Percentiles rank a stretch among this genome's conserved stretches.
Conservation (phyloP, 2,329 filamentous ascomycete species). For the Botrytis hyacinthi region DNA sequence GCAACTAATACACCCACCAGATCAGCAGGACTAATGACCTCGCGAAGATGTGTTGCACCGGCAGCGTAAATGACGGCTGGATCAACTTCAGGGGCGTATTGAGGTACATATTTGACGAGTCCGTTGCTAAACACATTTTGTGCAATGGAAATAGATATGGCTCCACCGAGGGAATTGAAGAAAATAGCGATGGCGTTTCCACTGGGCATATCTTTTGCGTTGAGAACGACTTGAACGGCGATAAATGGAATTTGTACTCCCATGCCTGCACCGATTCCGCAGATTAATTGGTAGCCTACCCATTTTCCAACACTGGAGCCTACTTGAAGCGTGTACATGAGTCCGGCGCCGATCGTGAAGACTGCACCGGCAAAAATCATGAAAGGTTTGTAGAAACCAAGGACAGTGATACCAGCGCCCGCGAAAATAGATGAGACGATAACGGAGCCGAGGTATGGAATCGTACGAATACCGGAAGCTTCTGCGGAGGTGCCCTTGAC, state of each 20-base stretch:
- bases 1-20: conserved; percentile 43
- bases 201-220: conserved; percentile 51
- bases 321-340: conserved; percentile 43
- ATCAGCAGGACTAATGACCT: conserved; percentile 37
- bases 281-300: conserved; percentile 54
- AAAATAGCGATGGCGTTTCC: conserved; percentile 58
- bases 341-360: conserved; percentile 45
- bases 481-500: conserved; percentile 44
- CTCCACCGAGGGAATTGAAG: conserved; percentile 57
- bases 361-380: conserved; percentile 47
- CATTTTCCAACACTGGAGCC: conserved; percentile 47
- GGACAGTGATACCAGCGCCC: conserved; percentile 42
- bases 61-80: conserved; percentile 43
- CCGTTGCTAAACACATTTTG: conserved; percentile 48
- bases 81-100: conserved; percentile 39
- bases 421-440: conserved; percentile 44
- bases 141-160: conserved; percentile 55
- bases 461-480: conserved; percentile 43
- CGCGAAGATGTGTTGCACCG: conserved; percentile 45
- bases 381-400: conserved; percentile 46
- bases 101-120: conserved; percentile 33
- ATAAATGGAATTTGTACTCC: conserved; percentile 51
- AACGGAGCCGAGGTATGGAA: conserved; percentile 47
- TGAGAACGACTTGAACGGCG: conserved; percentile 50
- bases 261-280: conserved; percentile 48